A percentile compares a stretch with the other conserved stretches of the same genome.
These are phyloP conservation scores for Lasiodiplodia citricola DNA, from an alignment of 2,329 filamentous ascomycete genomes.

Conservation along the genomic window DNA sequence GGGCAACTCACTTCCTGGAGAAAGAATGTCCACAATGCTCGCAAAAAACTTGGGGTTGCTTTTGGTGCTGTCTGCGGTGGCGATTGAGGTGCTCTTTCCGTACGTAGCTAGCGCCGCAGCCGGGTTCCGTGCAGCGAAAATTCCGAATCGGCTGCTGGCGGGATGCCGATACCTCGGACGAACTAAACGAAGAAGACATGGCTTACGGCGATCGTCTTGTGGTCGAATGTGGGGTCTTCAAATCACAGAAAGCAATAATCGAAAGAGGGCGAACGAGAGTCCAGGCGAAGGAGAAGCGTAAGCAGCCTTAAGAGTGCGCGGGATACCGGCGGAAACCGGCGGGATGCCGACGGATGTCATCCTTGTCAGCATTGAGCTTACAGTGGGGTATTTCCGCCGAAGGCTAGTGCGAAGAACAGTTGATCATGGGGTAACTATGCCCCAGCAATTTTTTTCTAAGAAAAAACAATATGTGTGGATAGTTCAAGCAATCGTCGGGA, in stretches of 20 bases:
- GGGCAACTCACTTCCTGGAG: background rate
- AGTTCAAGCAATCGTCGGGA: too few species aligned
- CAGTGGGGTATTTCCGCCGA: too few species aligned
- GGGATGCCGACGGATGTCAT: background rate
- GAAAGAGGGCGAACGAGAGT: background rate
- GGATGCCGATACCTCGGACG: background rate
- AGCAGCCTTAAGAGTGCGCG: background rate
- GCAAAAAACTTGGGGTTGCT: background rate
- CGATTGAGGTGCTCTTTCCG: conserved; percentile 6
- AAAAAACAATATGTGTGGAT: too few species aligned
- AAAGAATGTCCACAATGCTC: background rate
- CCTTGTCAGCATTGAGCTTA: background rate
- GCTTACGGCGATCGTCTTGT: background rate
- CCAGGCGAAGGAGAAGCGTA: background rate
- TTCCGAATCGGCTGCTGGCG: background rate
- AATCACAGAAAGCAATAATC: background rate
- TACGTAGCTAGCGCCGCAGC: conserved; percentile 7
- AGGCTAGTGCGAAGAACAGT: too few species aligned
- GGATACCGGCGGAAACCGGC: background rate
- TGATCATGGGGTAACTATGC: too few species aligned
- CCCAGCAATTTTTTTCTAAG: too few species aligned
- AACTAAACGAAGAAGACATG: background rate
- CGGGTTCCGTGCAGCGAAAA: conserved; percentile 1
- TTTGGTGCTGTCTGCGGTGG: background rate
- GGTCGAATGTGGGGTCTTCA: background rate